Base-by-base conservation (phyloP, 2,329 filamentous ascomycete genomes). In the Venturia oleaginea region DNA sequence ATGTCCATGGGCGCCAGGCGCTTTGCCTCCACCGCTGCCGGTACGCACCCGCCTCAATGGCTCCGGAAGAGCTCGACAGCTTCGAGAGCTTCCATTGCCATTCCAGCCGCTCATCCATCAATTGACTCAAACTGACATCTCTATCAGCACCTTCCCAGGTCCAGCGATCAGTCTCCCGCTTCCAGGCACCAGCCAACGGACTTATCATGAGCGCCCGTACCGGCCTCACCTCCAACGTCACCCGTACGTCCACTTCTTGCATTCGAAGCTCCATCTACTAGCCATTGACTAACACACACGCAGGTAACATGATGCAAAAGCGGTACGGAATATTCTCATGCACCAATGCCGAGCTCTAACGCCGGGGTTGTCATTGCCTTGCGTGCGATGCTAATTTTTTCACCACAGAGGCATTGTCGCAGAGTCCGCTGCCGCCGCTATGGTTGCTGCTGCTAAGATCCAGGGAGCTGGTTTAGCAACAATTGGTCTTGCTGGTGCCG, bases 401-500 rank as follows among this genome's bases (percentile, higher is more conserved):
- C 27, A 4, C 3, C 3, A 34, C 17, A 57, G 51, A 57, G 74
- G 74, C 69, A 74, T 76, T 72, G 74, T 76, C 68, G 74, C 72
- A 69, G 74, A 76, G 72, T 75, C 74, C 62, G 75, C 74, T 68
- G 74, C 74, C 68, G 74, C 74, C 70, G 74, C 74, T 70, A 75
- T 76, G 73, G 73, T 76, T 69, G 74, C 74, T 68, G 74, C 74
- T 70, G 74, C 74, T 66, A 76, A 76, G 74, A 75, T 76, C 69
- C 73, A 76, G 72, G 74, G 74, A 73, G 74, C 74, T 65, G 75
- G 75, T 75, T 72, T 76, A 73, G 91, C 91, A 76, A 91, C 91
- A 83, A 92, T 95, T 77, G 91, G 91, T 89, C 89, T 95, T 76
- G 90, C 89, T 77, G 89, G 89, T 57, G 51, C 51, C 51, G 51